Evolutionary conservation across 345 rosid species (phyloP).

Genomic region (Brassica cretica): DNA sequence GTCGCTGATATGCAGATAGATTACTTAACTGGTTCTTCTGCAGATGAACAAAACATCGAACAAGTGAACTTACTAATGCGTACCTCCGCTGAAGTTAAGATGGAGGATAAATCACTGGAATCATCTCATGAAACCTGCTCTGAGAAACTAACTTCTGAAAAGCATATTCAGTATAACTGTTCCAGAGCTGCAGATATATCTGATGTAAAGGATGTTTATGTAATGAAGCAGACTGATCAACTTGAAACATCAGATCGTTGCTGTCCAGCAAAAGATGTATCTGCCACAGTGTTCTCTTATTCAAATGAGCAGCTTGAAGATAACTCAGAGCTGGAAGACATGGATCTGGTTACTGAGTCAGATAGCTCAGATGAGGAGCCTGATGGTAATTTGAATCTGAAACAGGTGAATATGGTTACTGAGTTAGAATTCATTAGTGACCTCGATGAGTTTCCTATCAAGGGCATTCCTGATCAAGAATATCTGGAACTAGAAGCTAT

Average conservation of each 20-base stretch:
- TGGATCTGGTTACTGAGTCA: constrained; percentile 40
- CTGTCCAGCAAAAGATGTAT: constrained; percentile 31
- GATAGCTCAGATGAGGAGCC: constrained; percentile 36
- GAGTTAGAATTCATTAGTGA: constrained; percentile 33
- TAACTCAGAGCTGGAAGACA: constrained; percentile 35
- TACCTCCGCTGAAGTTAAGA: constrained; percentile 37
- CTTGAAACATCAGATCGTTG: constrained; percentile 24
- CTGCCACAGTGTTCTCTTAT: constrained; percentile 19
- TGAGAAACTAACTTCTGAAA: constrained; percentile 28
- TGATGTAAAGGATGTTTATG: constrained; percentile 23
- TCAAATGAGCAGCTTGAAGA: constrained; percentile 27
- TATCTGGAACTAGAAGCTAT: constrained; percentile 12
- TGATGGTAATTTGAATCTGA: constrained; percentile 36
- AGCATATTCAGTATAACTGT: constrained; percentile 16
- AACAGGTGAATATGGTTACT: constrained; percentile 26
- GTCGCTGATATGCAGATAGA: constrained; percentile 26
- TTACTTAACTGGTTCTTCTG: constrained; percentile 13
- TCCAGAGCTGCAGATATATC: constrained; percentile 23
- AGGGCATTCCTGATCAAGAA: constrained; percentile 35
- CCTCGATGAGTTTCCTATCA: constrained; percentile 29
- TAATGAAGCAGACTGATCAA: constrained; percentile 35
- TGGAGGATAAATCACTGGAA: constrained; percentile 31
- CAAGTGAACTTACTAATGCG: constrained; percentile 25
- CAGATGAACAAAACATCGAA: constrained; percentile 27
- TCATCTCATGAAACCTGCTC: constrained; percentile 19